These are phyloP conservation scores for Sclerospora graminicola DNA, from an alignment of 352 stramenopile species.

Conservation along the genomic window DNA sequence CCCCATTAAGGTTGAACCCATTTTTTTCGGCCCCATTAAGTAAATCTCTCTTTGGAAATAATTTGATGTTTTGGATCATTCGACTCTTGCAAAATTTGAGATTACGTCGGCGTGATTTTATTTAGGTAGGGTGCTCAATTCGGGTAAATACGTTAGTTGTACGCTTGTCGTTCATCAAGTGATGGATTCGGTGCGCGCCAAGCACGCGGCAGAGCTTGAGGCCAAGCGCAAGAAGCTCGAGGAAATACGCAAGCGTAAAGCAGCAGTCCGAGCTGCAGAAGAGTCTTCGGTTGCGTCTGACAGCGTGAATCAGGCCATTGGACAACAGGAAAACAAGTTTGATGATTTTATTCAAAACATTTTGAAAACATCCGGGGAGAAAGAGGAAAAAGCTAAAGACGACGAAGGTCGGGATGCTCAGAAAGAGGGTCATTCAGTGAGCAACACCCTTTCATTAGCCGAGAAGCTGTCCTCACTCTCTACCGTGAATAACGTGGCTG, in stretches of 20 bases:
- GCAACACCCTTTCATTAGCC: slow-evolving; percentile 42
- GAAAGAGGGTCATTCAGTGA: slow-evolving; percentile 23
- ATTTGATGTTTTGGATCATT: too few relatives aligned
- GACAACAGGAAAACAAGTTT: slow-evolving; percentile 66
- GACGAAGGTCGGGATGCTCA: neutral
- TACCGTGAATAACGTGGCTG: slow-evolving; percentile 62
- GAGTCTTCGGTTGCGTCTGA: slow-evolving; percentile 32
- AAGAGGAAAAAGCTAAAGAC: slow-evolving; percentile 10
- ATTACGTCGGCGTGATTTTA: too few relatives aligned
- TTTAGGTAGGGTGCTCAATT: too few relatives aligned
- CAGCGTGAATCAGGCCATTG: slow-evolving; percentile 42
- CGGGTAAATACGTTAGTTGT: too few relatives aligned
- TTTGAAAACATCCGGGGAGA: slow-evolving; percentile 41
- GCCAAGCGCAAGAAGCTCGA: slow-evolving; percentile 86
- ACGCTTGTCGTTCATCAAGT: too few relatives aligned
- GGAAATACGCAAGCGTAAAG: slow-evolving; percentile 82
- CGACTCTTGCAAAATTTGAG: too few relatives aligned
- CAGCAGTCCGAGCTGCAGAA: slow-evolving; percentile 42
- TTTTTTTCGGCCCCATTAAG: too few relatives aligned
- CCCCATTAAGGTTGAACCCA: too few relatives aligned
- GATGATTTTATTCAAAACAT: slow-evolving; percentile 84
- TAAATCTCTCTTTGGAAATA: too few relatives aligned
- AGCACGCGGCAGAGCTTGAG: slow-evolving; percentile 79
- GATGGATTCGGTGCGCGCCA: slow-evolving; percentile 69
- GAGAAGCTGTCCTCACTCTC: slow-evolving; percentile 70